Evolutionary conservation across 2,329 filamentous ascomycete genomes (phyloP).

Genomic region (Xylaria sp.): DNA sequence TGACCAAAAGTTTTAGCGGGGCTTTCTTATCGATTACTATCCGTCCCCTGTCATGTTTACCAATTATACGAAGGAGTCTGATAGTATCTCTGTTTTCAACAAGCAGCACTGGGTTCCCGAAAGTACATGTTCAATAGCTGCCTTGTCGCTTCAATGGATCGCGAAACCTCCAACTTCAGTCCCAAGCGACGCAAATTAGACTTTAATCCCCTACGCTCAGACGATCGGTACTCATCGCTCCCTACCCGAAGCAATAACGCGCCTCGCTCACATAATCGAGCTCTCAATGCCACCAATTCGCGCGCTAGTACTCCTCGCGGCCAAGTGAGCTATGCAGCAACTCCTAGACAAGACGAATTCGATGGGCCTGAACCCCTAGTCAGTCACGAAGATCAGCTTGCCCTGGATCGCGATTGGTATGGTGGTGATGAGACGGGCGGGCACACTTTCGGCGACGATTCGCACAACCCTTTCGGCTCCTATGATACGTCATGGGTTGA

Average conservation of each 20-base stretch:
- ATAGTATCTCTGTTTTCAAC: neutral
- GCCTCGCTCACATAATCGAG: conserved; percentile 52
- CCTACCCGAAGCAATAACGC: conserved; percentile 56
- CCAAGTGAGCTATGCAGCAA: conserved; percentile 49
- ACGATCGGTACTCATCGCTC: conserved; percentile 67
- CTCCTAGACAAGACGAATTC: conserved; percentile 65
- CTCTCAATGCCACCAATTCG: conserved; percentile 43
- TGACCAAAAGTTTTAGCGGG: conserved; percentile 44
- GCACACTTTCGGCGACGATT: conserved; percentile 87
- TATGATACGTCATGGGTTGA: conserved; percentile 78
- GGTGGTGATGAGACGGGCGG: conserved; percentile 83
- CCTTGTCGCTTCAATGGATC: conserved; percentile 43
- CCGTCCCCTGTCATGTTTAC: neutral
- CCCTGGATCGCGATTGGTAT: conserved; percentile 93
- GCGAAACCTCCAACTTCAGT: conserved; percentile 53
- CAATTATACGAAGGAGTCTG: neutral
- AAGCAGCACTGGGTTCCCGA: neutral
- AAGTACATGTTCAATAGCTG: neutral
- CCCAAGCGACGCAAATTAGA: conserved; percentile 76
- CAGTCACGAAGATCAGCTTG: conserved; percentile 75
- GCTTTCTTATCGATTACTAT: conserved; percentile 41
- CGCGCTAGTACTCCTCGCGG: conserved; percentile 46
- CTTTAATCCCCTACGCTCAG: conserved; percentile 61
- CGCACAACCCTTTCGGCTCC: conserved; percentile 90
- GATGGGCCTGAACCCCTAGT: conserved; percentile 70